phyloP scores from a whole-genome alignment of 2,329 filamentous ascomycete species.

The Fusarium sp. region DNA sequence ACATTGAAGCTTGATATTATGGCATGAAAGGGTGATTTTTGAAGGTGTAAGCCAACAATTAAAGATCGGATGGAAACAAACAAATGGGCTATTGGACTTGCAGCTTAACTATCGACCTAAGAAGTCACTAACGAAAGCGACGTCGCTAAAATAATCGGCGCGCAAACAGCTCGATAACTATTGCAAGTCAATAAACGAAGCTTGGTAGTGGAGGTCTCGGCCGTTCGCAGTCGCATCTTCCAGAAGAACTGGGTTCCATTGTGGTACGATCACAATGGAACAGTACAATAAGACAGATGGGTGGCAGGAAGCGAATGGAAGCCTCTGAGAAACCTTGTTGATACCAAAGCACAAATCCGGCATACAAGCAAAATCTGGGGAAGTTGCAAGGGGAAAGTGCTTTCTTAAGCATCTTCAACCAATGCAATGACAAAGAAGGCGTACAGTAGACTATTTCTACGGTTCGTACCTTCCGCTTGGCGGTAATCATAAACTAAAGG shows the following conservation, averaged over 20 bases:
- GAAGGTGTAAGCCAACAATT: neutral
- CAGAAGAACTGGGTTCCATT: slow-evolving; percentile 8
- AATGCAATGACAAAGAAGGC: slow-evolving; percentile 10
- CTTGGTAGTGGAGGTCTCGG: slow-evolving; percentile 13
- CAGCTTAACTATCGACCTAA: neutral
- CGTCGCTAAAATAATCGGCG: neutral
- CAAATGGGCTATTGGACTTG: neutral
- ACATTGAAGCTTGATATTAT: neutral
- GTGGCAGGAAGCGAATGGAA: slow-evolving; percentile 24
- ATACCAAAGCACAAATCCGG: slow-evolving; percentile 6
- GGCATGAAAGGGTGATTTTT: neutral
- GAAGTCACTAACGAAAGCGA: neutral
- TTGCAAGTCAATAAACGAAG: slow-evolving; percentile 1
- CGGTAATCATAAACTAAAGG: neutral
- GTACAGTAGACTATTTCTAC: neutral
- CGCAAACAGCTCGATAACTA: neutral
- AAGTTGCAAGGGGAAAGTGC: slow-evolving; percentile 9
- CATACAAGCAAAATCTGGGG: slow-evolving; percentile 27
- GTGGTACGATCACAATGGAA: slow-evolving; percentile 26
- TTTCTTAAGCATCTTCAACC: neutral
- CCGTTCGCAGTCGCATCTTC: neutral
- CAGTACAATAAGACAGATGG: neutral
- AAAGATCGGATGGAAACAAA: neutral
- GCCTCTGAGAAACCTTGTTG: slow-evolving; percentile 13
- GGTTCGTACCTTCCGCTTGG: slow-evolving; percentile 12